Conservation (phyloP, 208 protist species). For the Acanthamoeba royreba region DNA sequence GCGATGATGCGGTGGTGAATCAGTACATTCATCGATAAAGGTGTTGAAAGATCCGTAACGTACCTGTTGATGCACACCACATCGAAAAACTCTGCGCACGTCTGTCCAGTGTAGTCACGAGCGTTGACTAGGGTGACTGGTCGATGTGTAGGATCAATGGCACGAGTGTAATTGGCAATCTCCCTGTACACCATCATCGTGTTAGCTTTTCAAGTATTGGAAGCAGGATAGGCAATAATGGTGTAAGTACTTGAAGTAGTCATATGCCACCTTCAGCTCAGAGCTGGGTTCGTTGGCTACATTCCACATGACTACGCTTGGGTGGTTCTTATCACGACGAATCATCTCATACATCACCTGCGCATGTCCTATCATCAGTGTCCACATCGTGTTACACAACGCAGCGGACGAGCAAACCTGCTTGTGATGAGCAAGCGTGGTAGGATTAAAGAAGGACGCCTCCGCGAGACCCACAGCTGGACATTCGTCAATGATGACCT, state of each 20-base stretch:
- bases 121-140: not conserved
- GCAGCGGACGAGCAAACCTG: not conserved
- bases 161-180: not conserved
- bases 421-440: not conserved
- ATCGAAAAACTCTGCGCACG: not conserved
- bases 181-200: no score
- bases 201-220: not conserved
- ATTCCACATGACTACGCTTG: not conserved
- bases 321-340: not conserved
- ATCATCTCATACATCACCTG: constrained; percentile 4
- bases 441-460: not conserved
- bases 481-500: not conserved
- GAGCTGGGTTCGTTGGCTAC: not conserved
- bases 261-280: not conserved
- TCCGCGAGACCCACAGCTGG: not conserved
- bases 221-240: no score
- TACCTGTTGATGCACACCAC: not conserved
- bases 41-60: not conserved
- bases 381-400: not conserved
- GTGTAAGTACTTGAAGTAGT: not conserved
- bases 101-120: not conserved
- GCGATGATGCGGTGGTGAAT: no score
- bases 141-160: not conserved
- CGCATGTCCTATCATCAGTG: not conserved
- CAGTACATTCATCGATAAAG: no score